Percentiles rank a stretch among this genome's conserved stretches.
phyloP scores from a whole-genome alignment of 257 asterid species.

The Salvia splendens region DNA sequence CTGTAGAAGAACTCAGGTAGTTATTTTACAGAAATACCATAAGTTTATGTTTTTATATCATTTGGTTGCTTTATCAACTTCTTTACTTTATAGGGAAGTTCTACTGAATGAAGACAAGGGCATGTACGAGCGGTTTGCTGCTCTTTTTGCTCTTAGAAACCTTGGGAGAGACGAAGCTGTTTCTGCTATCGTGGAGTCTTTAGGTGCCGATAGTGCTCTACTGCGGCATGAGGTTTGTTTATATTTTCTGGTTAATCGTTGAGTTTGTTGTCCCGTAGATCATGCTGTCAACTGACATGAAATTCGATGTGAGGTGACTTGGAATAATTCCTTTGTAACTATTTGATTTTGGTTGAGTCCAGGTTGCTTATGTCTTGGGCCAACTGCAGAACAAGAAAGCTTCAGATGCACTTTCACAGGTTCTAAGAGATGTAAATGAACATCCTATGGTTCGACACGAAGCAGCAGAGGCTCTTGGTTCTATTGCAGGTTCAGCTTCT shows the following conservation, averaged over 20 bases:
- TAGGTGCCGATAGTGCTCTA: conserved; percentile 84
- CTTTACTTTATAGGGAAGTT: conserved; percentile 47
- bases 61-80: conserved; percentile 17
- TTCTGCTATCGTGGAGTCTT: conserved; percentile 77
- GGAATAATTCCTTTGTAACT: not conserved
- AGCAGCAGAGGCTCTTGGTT: conserved; percentile 99
- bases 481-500: conserved; percentile 71
- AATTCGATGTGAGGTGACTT: no score
- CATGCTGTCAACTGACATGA: no score
- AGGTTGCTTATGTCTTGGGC: conserved; percentile 96
- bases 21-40: not conserved
- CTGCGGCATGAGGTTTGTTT: conserved; percentile 80
- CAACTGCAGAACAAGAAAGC: conserved; percentile 90
- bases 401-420: conserved; percentile 71
- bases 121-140: conserved; percentile 92
- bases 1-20: conserved; percentile 74
- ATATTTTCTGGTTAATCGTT: not conserved
- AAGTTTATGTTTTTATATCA: not conserved
- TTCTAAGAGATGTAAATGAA: conserved; percentile 66
- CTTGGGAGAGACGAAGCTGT: conserved; percentile 74
- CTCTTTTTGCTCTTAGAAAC: conserved; percentile 95
- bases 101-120: conserved; percentile 67
- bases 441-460: conserved; percentile 99
- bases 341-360: conserved; percentile 20
- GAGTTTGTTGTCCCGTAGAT: no score